Base-by-base conservation (phyloP, 1,139 yeast genomes). In the Protomyces inundatus region DNA sequence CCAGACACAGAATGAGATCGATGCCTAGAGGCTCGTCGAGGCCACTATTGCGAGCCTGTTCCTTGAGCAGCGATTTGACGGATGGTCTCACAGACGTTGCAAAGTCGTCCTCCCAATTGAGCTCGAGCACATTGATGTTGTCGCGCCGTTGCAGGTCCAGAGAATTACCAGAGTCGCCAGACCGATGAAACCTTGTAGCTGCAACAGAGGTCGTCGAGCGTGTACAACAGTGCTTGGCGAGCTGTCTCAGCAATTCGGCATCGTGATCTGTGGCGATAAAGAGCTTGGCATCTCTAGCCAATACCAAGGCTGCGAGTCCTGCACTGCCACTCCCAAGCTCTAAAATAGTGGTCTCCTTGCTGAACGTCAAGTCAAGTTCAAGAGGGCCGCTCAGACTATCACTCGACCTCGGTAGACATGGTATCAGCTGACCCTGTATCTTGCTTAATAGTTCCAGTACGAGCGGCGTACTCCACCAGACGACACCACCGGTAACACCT, bases 401-500 rank as follows among this genome's bases (percentile, higher is more conserved):
- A 23, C 23, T 23, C 23, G 23, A 23, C 14, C 42, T 39, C 12
- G 42, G 42, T n/a, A 39, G 12, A 6, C n/a, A 39, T 42, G n/a
- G n/a, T 5, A 42, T 6, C 16, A 10, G 32, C 7, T 4, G 3
- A 6, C 23, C 30, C 32, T 42, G 48, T 6, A 42, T 23, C 30
- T 42, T 14, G 33, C 39, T 39, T 4, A 58, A 36, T 23, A 16
- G 37, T 7, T 23, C 36, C 6, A 58, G 46, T 32, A 58, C n/a
- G 35, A 58, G 30, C n/a, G 56, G 62, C 23, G 62, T 52, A 32
- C 56, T 37, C 9, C 35, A 42, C 62, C 62, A 58, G 34, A 58
- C 23, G 23, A 58, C 56, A 5, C 56, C 51, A 10, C 62, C 62
- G n/a, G 62, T 58, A 23, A 58, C 62, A 45, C 62, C 62, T 23